Conservation (phyloP, 306 rosid species). For the Hippophae tibetana region DNA sequence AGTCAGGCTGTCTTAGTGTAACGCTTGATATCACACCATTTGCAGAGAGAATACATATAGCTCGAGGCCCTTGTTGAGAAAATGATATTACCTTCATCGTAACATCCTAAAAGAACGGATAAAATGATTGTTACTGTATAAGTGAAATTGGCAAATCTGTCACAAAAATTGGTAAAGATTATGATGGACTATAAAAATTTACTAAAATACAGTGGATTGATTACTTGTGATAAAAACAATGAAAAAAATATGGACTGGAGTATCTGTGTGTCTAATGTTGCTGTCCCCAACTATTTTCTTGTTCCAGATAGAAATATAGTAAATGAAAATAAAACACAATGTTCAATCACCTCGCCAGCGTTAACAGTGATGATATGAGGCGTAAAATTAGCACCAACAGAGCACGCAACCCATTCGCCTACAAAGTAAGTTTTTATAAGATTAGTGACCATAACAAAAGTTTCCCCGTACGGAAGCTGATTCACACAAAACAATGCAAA, state of each 20-base stretch:
- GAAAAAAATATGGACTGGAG: slow-evolving; percentile 2
- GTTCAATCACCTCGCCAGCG: slow-evolving; percentile 68
- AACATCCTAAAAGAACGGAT: slow-evolving; percentile 53
- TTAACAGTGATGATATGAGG: slow-evolving; percentile 91
- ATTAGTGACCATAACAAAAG: slow-evolving; percentile 6
- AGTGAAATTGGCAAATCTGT: no score
- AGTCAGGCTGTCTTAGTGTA: slow-evolving; percentile 87
- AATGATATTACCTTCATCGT: slow-evolving; percentile 94
- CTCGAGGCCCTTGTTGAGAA: slow-evolving; percentile 95
- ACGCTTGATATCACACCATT: slow-evolving; percentile 89
- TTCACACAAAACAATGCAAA: background rate
- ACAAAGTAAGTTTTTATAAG: slow-evolving; percentile 11
- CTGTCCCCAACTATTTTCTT: slow-evolving; percentile 1
- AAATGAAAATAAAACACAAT: background rate
- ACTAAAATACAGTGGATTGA: background rate
- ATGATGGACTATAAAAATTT: background rate
- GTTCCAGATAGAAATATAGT: background rate
- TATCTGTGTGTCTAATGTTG: slow-evolving; percentile 4
- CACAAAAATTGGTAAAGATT: no score
- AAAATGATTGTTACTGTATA: background rate
- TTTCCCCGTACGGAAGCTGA: background rate
- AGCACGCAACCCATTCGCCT: slow-evolving; percentile 90
- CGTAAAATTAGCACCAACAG: slow-evolving; percentile 85
- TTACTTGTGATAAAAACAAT: background rate
- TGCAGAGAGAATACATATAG: slow-evolving; percentile 85